Conservation (phyloP, 2,329 filamentous ascomycete species). For the Blumeria graminis region DNA sequence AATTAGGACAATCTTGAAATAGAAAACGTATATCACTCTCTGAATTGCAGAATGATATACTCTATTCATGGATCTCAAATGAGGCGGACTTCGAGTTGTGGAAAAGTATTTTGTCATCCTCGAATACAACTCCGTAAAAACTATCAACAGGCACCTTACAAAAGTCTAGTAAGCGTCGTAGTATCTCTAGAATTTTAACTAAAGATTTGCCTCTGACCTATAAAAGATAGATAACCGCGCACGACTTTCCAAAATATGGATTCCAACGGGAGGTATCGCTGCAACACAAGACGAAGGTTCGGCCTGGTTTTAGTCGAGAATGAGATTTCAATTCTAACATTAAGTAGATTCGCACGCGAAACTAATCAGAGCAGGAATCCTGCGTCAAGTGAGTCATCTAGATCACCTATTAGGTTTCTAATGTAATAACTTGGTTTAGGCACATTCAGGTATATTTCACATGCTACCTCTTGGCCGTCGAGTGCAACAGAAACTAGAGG, state of each 20-base stretch:
- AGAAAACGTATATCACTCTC: too few relatives aligned
- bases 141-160: too few relatives aligned
- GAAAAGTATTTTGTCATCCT: too few relatives aligned
- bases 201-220: too few relatives aligned
- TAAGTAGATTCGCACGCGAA: conserved; percentile 36
- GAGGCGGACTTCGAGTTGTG: too few relatives aligned
- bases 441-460: conserved; percentile 80
- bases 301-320: background rate
- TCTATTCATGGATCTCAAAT: too few relatives aligned
- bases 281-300: conserved; percentile 29
- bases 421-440: conserved; percentile 20
- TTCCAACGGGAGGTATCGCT: conserved; percentile 47
- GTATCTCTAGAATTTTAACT: too few relatives aligned
- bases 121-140: too few relatives aligned
- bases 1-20: too few relatives aligned
- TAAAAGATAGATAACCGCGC: conserved; percentile 25
- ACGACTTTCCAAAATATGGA: conserved; percentile 54
- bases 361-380: conserved; percentile 45
- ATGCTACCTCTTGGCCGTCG: conserved; percentile 66
- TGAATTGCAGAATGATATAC: too few relatives aligned
- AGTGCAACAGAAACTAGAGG: conserved; percentile 72
- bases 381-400: conserved; percentile 36
- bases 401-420: background rate
- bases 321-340: background rate
- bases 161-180: too few relatives aligned